Base-by-base conservation (phyloP, 2,329 filamentous ascomycete genomes). In the Camptophora hylomeconis region DNA sequence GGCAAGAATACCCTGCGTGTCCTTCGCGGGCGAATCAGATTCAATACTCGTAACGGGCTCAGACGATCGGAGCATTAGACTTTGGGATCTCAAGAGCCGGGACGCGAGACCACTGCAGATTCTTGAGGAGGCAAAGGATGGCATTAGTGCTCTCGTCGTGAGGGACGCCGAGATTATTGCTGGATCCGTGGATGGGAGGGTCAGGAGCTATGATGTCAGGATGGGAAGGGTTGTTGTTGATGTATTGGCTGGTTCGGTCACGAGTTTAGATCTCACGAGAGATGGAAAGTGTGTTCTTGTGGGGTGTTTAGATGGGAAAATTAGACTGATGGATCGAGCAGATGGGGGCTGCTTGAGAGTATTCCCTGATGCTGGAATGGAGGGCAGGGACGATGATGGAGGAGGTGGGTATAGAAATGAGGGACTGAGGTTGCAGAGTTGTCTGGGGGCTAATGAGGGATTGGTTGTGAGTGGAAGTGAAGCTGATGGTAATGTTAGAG, bases 401-500 rank as follows among this genome's bases (percentile, higher is more conserved):
- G n/a, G n/a, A n/a, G n/a, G 25, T 12, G 50, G 41, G 33, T 62
- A 69, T 45, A 58, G 60, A 42, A 92, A 89, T 48, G 69, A 68
- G 37, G 72, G 75, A 25, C 58, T 89, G 37, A 64, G 83, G n/a
- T 65, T 92, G 17, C 73, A 83, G 52, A 76, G 76, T 20, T 64
- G 80, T 4, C 60, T 94, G 32, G 86, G 81, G 1, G 66, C 72
- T 17, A 74, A 69, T 38, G 87, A 93, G 54, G 75, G 71, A 35
- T 76, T 78, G 26, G 81, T 89, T 2, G 46, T 94, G 3, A 79
- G 73, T 28, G 87, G 87, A 5, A 83, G 84, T 45, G 86, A 94
- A 54, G 63, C 69, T 47, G 62, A 77, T 36, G 80, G 79, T 2
- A 63, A 64, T 45, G 55, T 84, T 5, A 75, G 76, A 60, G 81